Evolutionary conservation across 768 basidiomycete species (phyloP), one percentile per base, ranked within the genome.

Genomic region (Gymnopilus dilepis): DNA sequence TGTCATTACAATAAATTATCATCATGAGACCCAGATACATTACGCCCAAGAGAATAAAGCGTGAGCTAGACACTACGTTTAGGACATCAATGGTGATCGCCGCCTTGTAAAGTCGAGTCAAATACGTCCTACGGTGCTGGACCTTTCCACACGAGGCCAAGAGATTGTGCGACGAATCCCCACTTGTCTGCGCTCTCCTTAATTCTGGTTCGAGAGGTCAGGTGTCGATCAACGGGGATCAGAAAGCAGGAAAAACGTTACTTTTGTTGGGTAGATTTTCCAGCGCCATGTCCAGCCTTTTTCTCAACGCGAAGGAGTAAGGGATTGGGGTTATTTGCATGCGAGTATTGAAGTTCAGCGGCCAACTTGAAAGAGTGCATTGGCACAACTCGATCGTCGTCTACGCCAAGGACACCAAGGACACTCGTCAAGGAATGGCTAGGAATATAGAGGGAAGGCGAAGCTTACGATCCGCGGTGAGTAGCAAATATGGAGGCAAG

Each of bases 311-410:
- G 84, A 50, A 94, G 77, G 19, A 95, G 78, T 12, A 94, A 77
- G 5, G 92, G 93, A 67, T 92, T 75, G 0, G 85, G 83, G 71
- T 93, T 94, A 47, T 86, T 67, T 1, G 89, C 80, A 1, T 85
- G 74, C 1, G 73, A 76, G 69, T 94, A 75, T 70, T 95, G 92
- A 37, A 94, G 77, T n/a, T 86, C 86, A 15, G 93, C 93, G 0
- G 88, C 87, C 53, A 86, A 81, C 74, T 95, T 95, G 83, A 91
- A 93, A 8, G 91, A 91, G 74, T 94, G 93, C 70, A 92, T 77
- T 1, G 91, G 91, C 4, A 94, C 91, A n/a, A 94, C 92, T 33
- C 92, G 88, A 67, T 92, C 91, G 65, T 94, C 92, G 63, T 92
- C 91, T 92, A 67, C 12, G 31, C 21, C 38, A n/a, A n/a, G n/a